Conservation (phyloP, 2,329 filamentous ascomycete genomes). For the Penicillium paneum region DNA sequence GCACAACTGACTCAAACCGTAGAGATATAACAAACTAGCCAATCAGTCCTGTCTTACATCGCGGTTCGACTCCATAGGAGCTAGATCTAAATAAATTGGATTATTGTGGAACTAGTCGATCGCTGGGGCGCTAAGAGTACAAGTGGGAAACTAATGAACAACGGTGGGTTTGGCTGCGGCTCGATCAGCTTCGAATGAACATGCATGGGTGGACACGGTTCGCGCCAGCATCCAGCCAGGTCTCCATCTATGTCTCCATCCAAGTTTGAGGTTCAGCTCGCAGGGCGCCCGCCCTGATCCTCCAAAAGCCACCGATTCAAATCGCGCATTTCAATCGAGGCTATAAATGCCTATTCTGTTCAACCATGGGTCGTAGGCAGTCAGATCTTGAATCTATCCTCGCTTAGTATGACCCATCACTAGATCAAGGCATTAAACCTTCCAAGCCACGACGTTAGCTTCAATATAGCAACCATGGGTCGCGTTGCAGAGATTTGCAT, state of each 20-base stretch:
- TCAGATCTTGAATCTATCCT: background rate
- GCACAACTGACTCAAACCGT: background rate
- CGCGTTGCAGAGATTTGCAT: background rate
- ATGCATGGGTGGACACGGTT: background rate
- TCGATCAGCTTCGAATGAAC: background rate
- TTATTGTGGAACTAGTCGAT: background rate
- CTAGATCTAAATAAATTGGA: background rate
- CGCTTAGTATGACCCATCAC: background rate
- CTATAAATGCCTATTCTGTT: background rate
- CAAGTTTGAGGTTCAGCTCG: background rate
- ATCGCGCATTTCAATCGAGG: background rate
- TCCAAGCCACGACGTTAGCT: background rate
- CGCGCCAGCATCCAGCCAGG: no score
- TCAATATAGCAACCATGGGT: background rate
- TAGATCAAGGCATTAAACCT: background rate
- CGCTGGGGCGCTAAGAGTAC: background rate
- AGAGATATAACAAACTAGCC: background rate
- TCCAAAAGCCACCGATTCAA: background rate
- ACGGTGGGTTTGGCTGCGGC: background rate
- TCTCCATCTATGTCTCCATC: background rate
- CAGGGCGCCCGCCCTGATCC: background rate
- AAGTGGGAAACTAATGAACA: background rate
- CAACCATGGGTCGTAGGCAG: background rate
- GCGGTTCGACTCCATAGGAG: background rate
- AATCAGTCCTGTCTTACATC: background rate